Evolutionary conservation across 768 basidiomycete genomes (phyloP), one percentile per base, ranked within the genome.

Genomic region (Mycena metata): DNA sequence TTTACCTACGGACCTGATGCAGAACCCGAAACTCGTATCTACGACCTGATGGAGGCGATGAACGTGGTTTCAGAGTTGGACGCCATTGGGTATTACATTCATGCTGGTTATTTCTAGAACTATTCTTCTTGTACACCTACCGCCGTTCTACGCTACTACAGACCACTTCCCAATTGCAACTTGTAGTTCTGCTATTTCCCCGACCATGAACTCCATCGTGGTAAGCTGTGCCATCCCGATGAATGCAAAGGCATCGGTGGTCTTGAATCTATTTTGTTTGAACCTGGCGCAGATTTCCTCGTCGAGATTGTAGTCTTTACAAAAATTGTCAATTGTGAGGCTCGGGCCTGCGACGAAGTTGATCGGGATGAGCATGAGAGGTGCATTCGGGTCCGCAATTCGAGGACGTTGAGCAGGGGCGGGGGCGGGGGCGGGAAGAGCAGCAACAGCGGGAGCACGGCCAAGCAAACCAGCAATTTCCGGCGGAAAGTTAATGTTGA

Each of bases 161-260:
- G 57, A 23, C 64, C 46, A 51, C 21, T 30, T 16, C 9, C 21
- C 46, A 30, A 59, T n/a, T 3, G 46, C 64, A 6, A 39, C 54
- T 19, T 57, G 19, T 21, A 65, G 21, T 19, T 66, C 57, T 4
- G 56, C 65, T 23, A 66, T 54, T 24, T 50, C 55, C 3, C 64
- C 49, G 1, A 45, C 43, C 45, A 68, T 69, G 72, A 76, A 76
- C 5, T 61, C 70, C 71, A 75, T 72, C 19, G 43, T 45, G 12
- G 36, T 46, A 8, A 77, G 65, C 15, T 76, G 64, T 3, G 26
- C 24, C 15, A 67, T 47, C 7, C 43, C 43, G 9, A 74, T 66
- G 35, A 71, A 71, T 7, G 33, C n/a, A 36, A 73, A 72, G 1
- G 71, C 64, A 45, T 69, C 65, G 2, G 73, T 72, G 11, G 57